Evolutionary conservation across 805 yeast genomes (phyloP), one percentile per base, ranked within the genome.

Genomic region (Candida argentea): DNA sequence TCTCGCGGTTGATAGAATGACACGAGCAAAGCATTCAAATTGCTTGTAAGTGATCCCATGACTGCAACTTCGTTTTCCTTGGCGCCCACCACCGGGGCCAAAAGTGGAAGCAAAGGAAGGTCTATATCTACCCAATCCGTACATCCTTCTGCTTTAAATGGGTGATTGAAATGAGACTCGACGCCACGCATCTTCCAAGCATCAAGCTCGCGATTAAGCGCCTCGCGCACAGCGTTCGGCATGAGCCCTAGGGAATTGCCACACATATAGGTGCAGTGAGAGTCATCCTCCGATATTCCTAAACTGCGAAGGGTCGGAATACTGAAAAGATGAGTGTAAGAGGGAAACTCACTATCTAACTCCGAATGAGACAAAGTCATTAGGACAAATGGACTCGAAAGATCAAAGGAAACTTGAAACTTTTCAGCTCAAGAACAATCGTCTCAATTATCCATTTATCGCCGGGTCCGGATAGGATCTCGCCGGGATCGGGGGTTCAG

Each of bases 171-270:
- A 51, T 87, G 97, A 0, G 91, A 72, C 36, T 81, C 86, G 5
- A 87, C 97, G 3, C 76, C 97, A 19, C 86, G 58, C 16, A 50
- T 61, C 17, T 72, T 62, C 97, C 97, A 87, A 0, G 91, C 94
- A 38, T 74, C 69, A 27, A 87, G 57, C 50, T 87, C 96, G 22
- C 59, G 65, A 27, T 54, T 52, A 10, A 87, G 57, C 10, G 81
- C 80, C 5, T 39, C 37, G 19, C 70, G 58, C 0, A 87, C 76
- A 5, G 59, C 46, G 28, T 53, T 59, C 0, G 97, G 96, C 87
- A 85, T 81, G 34, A 87, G 56, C 0, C 97, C 97, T 5, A 87
- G 69, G n/a, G 95, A 84, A 57, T 87, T 89, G 3, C 97, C 97
- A 54, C 95, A 85, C 26, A 87, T 60, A 47, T 87, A 89, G 14